A percentile compares a stretch with the other conserved stretches of the same genome.
Evolutionary conservation across 495 filamentous ascomycete species (phyloP).

Genomic region (Podospora tetraspora): DNA sequence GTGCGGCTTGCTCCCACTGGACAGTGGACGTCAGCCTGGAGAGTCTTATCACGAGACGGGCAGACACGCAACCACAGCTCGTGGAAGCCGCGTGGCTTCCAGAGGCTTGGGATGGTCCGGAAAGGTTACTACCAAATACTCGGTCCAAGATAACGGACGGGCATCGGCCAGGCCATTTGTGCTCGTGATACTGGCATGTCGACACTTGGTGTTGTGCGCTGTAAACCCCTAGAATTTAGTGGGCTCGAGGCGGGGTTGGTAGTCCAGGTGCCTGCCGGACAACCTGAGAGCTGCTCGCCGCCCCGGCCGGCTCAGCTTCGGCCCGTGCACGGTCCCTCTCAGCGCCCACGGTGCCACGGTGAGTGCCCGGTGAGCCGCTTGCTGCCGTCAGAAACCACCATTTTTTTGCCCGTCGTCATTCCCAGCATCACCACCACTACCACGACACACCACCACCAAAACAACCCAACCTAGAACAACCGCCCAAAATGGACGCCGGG

Average conservation of each 20-base stretch:
- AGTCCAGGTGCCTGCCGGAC: background rate
- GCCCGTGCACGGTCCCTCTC: conserved; percentile 11
- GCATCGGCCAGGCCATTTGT: background rate
- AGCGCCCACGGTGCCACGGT: background rate
- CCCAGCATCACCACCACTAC: background rate
- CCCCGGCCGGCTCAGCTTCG: conserved; percentile 3
- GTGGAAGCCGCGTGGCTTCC: background rate
- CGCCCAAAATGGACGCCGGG: conserved; percentile 2
- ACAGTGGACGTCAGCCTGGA: background rate
- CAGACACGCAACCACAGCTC: background rate
- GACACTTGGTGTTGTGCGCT: background rate
- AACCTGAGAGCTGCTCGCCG: no score
- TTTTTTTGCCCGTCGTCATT: conserved; percentile 7
- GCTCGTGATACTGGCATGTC: background rate
- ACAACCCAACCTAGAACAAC: background rate
- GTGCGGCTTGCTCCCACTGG: background rate
- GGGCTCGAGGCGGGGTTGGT: no score
- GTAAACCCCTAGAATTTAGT: background rate
- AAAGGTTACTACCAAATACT: no score
- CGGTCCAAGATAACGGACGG: background rate
- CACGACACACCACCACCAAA: background rate
- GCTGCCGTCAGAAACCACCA: background rate
- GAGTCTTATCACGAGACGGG: background rate
- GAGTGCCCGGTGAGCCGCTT: background rate
- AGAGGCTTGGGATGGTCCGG: background rate